These are phyloP conservation scores for Aspergillus caelatus DNA, from an alignment of 2,329 filamentous ascomycete genomes.

Conservation along the genomic window DNA sequence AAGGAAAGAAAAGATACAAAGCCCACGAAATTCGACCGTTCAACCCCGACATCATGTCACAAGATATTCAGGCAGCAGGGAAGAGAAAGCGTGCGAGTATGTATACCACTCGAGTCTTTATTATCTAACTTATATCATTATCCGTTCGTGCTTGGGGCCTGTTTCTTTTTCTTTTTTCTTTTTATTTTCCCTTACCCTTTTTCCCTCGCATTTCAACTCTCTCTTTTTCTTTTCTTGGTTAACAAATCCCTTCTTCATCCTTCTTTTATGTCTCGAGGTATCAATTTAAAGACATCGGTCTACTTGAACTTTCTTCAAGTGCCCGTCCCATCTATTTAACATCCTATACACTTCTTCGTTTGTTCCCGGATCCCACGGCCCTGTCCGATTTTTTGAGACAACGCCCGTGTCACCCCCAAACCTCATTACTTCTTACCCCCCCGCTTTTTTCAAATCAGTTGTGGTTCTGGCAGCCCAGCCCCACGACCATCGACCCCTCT, in stretches of 20 bases:
- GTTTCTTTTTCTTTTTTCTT: neutral
- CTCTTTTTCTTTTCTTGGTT: neutral
- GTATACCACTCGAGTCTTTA: slow-evolving; percentile 20
- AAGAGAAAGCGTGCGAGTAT: slow-evolving; percentile 45
- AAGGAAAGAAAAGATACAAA: neutral
- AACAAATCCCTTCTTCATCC: slow-evolving; percentile 3
- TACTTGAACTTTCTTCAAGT: neutral
- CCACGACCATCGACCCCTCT: slow-evolving; percentile 6
- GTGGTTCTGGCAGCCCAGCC: neutral
- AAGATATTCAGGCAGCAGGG: slow-evolving; percentile 33
- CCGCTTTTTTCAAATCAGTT: neutral
- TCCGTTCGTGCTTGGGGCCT: neutral
- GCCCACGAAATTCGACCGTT: neutral
- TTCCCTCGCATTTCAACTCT: no score
- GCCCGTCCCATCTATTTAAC: neutral
- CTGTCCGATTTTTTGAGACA: neutral
- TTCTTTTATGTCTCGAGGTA: neutral
- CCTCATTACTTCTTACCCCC: neutral
- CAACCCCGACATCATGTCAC: slow-evolving; percentile 33
- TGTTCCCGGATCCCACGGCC: neutral
- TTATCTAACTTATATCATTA: neutral
- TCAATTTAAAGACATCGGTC: neutral
- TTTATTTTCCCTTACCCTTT: neutral
- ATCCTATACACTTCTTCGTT: neutral
- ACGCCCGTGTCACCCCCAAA: slow-evolving; percentile 3